Percentiles rank a stretch among this genome's conserved stretches.
phyloP scores from a whole-genome alignment of 2,329 filamentous ascomycete species.

The Exophiala phaeomuriformis region DNA sequence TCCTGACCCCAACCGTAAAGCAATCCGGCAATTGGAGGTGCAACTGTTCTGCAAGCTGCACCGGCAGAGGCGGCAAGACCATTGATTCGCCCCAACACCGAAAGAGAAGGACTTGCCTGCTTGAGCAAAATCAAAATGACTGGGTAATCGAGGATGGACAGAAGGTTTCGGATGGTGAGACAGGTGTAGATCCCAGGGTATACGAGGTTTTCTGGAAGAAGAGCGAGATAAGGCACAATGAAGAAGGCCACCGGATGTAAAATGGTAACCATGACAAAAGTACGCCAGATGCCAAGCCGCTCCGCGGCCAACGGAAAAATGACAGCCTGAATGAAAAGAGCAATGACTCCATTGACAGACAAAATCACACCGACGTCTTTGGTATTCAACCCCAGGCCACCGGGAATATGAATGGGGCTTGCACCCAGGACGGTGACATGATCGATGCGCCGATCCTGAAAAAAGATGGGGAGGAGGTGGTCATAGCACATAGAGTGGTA shows the following conservation, averaged over 20 bases:
- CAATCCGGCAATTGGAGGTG: slow-evolving; percentile 60
- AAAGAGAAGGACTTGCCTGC: slow-evolving; percentile 58
- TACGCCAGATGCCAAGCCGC: slow-evolving; percentile 58
- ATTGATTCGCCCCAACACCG: slow-evolving; percentile 62
- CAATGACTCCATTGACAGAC: slow-evolving; percentile 62
- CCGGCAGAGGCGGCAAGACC: slow-evolving; percentile 64
- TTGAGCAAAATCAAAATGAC: slow-evolving; percentile 65
- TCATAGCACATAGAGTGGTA: slow-evolving; percentile 92
- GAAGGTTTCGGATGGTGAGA: slow-evolving; percentile 57
- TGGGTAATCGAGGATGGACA: slow-evolving; percentile 62
- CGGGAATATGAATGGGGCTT: slow-evolving; percentile 50
- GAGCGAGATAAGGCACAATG: slow-evolving; percentile 59
- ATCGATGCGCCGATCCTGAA: slow-evolving; percentile 63
- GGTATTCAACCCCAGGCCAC: slow-evolving; percentile 59
- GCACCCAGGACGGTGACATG: slow-evolving; percentile 33
- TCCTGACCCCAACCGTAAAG: slow-evolving; percentile 57
- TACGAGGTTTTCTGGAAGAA: slow-evolving; percentile 48
- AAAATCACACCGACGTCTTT: slow-evolving; percentile 63
- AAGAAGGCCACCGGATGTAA: slow-evolving; percentile 62
- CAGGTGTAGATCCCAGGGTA: slow-evolving; percentile 60
- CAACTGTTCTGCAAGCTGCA: slow-evolving; percentile 62
- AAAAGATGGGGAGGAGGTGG: slow-evolving; percentile 83
- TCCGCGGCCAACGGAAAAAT: slow-evolving; percentile 61
- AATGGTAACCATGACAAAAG: slow-evolving; percentile 58
- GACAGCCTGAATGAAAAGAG: slow-evolving; percentile 64